Evolutionary conservation across 1,284 basidiomycete species (phyloP).

Genomic region (Fereydounia khargensis): DNA sequence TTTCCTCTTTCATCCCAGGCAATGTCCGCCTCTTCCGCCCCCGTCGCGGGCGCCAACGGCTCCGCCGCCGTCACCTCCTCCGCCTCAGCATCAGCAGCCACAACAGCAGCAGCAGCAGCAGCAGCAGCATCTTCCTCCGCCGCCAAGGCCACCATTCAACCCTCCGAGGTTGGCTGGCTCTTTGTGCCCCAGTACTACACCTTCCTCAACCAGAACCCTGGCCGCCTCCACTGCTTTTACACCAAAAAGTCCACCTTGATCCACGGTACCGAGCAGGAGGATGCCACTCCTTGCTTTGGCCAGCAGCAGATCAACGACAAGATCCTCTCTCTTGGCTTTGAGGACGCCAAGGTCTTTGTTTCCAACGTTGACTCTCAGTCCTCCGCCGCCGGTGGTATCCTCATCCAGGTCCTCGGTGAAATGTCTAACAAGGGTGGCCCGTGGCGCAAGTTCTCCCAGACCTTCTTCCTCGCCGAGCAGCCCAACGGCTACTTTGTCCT

Average conservation of each 20-base stretch:
- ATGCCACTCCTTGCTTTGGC: slow-evolving; percentile 78
- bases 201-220: slow-evolving; percentile 94
- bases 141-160: slow-evolving; percentile 38
- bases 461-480: slow-evolving; percentile 99
- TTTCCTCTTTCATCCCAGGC: not conserved
- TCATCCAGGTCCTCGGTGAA: slow-evolving; percentile 98
- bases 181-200: slow-evolving; percentile 64
- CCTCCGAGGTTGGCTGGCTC: slow-evolving; percentile 57
- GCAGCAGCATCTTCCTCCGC: slow-evolving; percentile 2
- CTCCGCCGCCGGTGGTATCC: slow-evolving; percentile 89
- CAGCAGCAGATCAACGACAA: slow-evolving; percentile 98
- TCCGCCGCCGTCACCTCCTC: slow-evolving; percentile 13
- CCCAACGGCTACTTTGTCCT: slow-evolving; percentile 98
- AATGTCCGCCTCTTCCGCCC: slow-evolving; percentile 3
- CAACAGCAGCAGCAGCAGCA: slow-evolving; percentile 10
- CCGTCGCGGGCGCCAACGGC: slow-evolving; percentile 25
- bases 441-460: slow-evolving; percentile 98
- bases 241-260: slow-evolving; percentile 86
- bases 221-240: slow-evolving; percentile 97
- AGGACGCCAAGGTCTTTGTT: slow-evolving; percentile 97
- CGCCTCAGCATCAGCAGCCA: slow-evolving; percentile 8
- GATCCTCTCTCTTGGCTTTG: slow-evolving; percentile 86
- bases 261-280: slow-evolving; percentile 76
- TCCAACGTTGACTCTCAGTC: slow-evolving; percentile 63
- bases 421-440: slow-evolving; percentile 79